These are phyloP conservation scores for Ustilago trichophora DNA, from an alignment of 1,284 basidiomycete genomes.

Conservation along the genomic window DNA sequence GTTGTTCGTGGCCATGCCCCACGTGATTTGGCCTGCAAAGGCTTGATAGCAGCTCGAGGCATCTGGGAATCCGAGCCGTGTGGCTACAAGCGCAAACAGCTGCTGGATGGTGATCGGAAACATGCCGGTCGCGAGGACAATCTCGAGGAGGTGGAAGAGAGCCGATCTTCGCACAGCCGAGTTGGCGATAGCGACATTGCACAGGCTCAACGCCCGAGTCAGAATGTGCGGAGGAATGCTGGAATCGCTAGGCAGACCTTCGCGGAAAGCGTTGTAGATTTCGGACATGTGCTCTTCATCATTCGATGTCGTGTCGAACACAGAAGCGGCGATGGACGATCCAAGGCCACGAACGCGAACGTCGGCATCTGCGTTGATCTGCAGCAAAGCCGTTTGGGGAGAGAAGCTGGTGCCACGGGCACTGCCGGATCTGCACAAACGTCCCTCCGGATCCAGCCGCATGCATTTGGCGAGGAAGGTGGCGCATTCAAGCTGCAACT, in stretches of 20 bases:
- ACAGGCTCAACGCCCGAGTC: slow-evolving; percentile 79
- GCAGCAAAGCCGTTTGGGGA: slow-evolving; percentile 13
- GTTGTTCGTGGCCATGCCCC: slow-evolving; percentile 53
- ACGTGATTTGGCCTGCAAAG: slow-evolving; percentile 78
- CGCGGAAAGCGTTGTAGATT: slow-evolving; percentile 40
- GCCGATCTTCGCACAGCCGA: slow-evolving; percentile 82
- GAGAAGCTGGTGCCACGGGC: slow-evolving; percentile 7
- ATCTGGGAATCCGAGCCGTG: slow-evolving; percentile 75
- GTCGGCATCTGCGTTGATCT: slow-evolving; percentile 73
- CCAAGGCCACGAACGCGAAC: slow-evolving; percentile 85
- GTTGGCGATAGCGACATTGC: slow-evolving; percentile 84
- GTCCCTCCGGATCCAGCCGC: slow-evolving; percentile 5
- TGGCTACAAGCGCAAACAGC: slow-evolving; percentile 74
- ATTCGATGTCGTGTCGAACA: slow-evolving; percentile 67
- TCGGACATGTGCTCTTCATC: slow-evolving; percentile 14
- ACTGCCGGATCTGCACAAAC: slow-evolving; percentile 8
- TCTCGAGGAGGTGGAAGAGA: slow-evolving; percentile 86
- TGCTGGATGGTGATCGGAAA: slow-evolving; percentile 75
- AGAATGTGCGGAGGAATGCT: slow-evolving; percentile 79
- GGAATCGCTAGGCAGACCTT: slow-evolving; percentile 30
- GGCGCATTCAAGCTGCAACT: slow-evolving; percentile 69
- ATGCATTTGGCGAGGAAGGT: slow-evolving; percentile 72
- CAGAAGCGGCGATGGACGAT: slow-evolving; percentile 73
- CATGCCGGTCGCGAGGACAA: slow-evolving; percentile 54
- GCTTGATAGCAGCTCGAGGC: slow-evolving; percentile 78